Evolutionary conservation across 179 eudicot species (phyloP).

Genomic region (Beta macrorhiza): DNA sequence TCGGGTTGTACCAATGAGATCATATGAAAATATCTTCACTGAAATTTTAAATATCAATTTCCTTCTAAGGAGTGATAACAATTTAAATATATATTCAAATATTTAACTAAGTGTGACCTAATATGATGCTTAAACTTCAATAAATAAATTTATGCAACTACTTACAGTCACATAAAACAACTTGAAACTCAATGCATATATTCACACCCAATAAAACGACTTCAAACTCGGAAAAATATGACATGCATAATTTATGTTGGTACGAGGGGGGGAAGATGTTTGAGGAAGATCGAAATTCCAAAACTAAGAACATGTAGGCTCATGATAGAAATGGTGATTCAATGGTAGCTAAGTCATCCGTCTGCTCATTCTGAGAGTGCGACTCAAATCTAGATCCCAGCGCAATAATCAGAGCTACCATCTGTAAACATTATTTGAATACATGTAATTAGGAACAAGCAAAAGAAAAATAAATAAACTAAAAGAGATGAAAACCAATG

Average conservation of each 20-base stretch:
- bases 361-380: constrained; percentile 27
- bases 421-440: constrained; percentile 18
- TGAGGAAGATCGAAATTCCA: not conserved
- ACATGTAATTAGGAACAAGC: not conserved
- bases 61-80: too few relatives aligned
- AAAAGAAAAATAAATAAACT: too few relatives aligned
- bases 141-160: not conserved
- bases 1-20: too few relatives aligned
- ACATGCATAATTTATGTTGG: too few relatives aligned
- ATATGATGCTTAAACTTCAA: not conserved
- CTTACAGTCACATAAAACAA: too few relatives aligned
- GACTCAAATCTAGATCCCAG: constrained; percentile 46
- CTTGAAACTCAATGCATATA: not conserved
- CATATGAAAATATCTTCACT: too few relatives aligned
- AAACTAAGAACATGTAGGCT: not conserved
- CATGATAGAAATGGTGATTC: constrained; percentile 64
- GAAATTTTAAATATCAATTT: too few relatives aligned
- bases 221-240: not conserved
- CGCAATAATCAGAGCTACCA: constrained; percentile 55
- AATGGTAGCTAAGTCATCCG: constrained; percentile 39
- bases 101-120: not conserved
- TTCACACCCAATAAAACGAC: not conserved
- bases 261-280: not conserved
- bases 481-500: not conserved
- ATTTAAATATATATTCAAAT: not conserved